These are phyloP conservation scores for Coniochaeta ligniaria DNA, from an alignment of 2,329 filamentous ascomycete genomes.

Conservation along the genomic window DNA sequence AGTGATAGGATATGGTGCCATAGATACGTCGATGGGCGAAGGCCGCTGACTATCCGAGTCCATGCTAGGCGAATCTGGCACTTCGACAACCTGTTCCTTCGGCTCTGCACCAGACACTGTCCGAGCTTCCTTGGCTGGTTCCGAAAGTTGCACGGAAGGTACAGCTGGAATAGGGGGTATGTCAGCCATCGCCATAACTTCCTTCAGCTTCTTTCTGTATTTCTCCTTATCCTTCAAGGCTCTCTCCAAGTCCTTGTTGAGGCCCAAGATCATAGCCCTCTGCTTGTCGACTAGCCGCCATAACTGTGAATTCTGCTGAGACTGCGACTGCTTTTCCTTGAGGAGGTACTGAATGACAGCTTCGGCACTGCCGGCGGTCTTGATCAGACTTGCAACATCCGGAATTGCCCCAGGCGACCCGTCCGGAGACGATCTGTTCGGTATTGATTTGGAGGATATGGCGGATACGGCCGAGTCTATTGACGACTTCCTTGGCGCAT, in stretches of 20 bases:
- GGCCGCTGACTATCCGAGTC: slow-evolving; percentile 44
- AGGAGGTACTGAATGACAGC: slow-evolving; percentile 81
- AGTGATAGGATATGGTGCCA: slow-evolving; percentile 59
- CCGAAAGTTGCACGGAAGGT: slow-evolving; percentile 7
- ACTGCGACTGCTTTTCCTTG: slow-evolving; percentile 84
- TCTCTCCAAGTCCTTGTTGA: slow-evolving; percentile 91
- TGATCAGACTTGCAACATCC: slow-evolving; percentile 76
- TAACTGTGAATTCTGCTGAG: slow-evolving; percentile 84
- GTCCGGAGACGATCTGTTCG: slow-evolving; percentile 52
- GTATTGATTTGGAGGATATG: slow-evolving; percentile 54
- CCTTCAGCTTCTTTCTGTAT: slow-evolving; percentile 86
- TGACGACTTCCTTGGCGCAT: slow-evolving; percentile 66
- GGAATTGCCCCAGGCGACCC: slow-evolving; percentile 40
- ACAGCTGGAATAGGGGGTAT: slow-evolving; percentile 16
- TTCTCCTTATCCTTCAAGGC: slow-evolving; percentile 90
- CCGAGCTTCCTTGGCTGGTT: slow-evolving; percentile 8
- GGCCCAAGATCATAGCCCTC: slow-evolving; percentile 80
- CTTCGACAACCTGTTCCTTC: slow-evolving; percentile 23
- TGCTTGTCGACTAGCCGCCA: slow-evolving; percentile 98
- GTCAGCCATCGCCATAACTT: slow-evolving; percentile 43
- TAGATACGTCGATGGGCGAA: slow-evolving; percentile 51
- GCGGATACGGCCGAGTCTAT: slow-evolving; percentile 90
- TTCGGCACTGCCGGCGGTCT: slow-evolving; percentile 81
- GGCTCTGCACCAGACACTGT: slow-evolving; percentile 14
- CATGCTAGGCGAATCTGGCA: slow-evolving; percentile 40